Percentiles rank a stretch among this genome's conserved stretches.
phyloP scores from a whole-genome alignment of 176 grass and related monocot genomes.

The Guadua angustifolia region DNA sequence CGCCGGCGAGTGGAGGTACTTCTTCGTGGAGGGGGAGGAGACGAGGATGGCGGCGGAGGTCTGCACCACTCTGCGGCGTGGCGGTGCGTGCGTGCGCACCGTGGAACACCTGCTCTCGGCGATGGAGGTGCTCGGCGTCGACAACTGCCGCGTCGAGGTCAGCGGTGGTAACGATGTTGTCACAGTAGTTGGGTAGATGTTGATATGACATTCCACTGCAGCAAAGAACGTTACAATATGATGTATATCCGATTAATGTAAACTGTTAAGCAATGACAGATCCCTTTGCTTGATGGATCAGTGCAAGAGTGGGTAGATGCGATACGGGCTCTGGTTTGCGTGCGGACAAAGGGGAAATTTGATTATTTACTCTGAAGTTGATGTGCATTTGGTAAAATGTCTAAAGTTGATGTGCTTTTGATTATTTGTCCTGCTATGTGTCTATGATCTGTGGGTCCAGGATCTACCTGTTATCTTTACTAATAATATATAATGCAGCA shows the following conservation, averaged over 20 bases:
- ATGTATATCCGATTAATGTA: slow-evolving; percentile 35
- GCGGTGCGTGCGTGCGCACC: slow-evolving; percentile 52
- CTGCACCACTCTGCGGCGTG: slow-evolving; percentile 68
- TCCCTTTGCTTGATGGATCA: slow-evolving; percentile 98
- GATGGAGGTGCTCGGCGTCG: slow-evolving; percentile 76
- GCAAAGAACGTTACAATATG: background rate
- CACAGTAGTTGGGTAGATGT: background rate
- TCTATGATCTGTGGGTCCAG: no score
- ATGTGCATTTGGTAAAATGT: no score
- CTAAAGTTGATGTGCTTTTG: no score
- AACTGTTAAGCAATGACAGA: slow-evolving; percentile 58
- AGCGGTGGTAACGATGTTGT: slow-evolving; percentile 53
- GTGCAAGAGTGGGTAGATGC: slow-evolving; percentile 77
- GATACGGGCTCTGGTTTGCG: slow-evolving; percentile 48
- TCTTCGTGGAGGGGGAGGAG: slow-evolving; percentile 48
- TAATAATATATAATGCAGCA: no score
- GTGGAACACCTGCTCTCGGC: slow-evolving; percentile 91
- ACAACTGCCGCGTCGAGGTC: slow-evolving; percentile 84
- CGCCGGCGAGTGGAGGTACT: slow-evolving; percentile 90
- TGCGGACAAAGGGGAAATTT: slow-evolving; percentile 50
- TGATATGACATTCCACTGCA: slow-evolving; percentile 1
- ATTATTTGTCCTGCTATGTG: no score
- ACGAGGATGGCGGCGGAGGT: slow-evolving; percentile 57
- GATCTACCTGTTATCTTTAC: no score
- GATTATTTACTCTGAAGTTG: no score